Base-by-base conservation (phyloP, 352 stramenopile species). In the Globisporangium mamillatum region DNA sequence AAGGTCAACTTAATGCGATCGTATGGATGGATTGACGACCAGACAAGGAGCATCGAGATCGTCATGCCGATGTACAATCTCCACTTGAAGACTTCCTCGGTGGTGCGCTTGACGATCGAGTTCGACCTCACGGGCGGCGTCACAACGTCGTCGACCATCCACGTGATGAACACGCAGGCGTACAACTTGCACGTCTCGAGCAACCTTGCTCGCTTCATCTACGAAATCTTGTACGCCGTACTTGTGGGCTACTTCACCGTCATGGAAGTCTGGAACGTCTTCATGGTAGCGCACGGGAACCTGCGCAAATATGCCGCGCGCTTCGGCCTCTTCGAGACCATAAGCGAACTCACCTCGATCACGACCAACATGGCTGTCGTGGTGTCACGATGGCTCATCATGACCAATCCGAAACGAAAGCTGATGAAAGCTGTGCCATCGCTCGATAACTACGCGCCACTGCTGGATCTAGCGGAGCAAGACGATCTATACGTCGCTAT, bases 91-190 rank as follows among this genome's bases (percentile, higher is more conserved):
- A 67, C 86, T 27, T 75, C 73, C 63, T 86, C 78, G 22, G 74
- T 91, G 32, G 75, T 90, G 10, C 61, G 82, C 14, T 67, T 91
- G 44, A 80, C 72, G 1, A 63, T 91, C 27, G 65, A 78, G 27
- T 91, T 90, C 52, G 78, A 86, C 50, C 71, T 91, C 22, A 76
- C 80, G 1, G 83, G 83, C 25, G 83, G 74, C 0, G 74, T 91
- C 4, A 76, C 55, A n/a, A 77, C 81, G 2, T 52, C 66, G 20
- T 78, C 75, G 0, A 62, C 70, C 27, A 75, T 91, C 22, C 74
- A 88, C 22, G 78, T 91, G 0, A 71, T 80, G 1, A 86, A 87
- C 22, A 77, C 88, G 24, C 78, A 91, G 65, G 78, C 77, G 18
- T 91, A 91, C 74, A 82, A 90, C 68, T 80, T 89, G 32, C 75